phyloP scores from a whole-genome alignment of 2,329 filamentous ascomycete species.

The Alternaria sp. region DNA sequence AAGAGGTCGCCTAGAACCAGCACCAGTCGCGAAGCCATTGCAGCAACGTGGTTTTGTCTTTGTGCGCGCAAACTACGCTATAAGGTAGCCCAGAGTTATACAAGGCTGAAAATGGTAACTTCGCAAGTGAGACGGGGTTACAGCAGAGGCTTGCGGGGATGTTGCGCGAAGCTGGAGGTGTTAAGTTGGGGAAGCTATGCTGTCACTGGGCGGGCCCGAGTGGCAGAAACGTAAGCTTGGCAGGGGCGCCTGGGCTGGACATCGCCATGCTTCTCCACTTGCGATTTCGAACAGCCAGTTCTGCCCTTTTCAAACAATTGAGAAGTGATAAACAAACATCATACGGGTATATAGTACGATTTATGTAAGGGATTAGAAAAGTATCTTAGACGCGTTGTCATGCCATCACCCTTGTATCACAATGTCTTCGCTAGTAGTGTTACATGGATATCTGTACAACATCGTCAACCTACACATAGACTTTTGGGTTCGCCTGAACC shows the following conservation, averaged over 20 bases:
- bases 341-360: not conserved
- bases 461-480: not conserved
- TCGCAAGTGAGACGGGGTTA: not conserved
- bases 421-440: not conserved
- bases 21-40: slow-evolving; percentile 55
- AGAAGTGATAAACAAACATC: not conserved
- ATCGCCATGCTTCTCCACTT: not conserved
- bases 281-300: too few species aligned
- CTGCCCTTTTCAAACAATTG: too few species aligned
- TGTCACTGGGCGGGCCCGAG: slow-evolving; percentile 23
- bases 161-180: slow-evolving; percentile 17
- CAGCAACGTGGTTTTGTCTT: slow-evolving; percentile 7
- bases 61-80: not conserved
- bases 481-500: not conserved
- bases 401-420: not conserved
- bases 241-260: slow-evolving; percentile 16
- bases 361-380: not conserved
- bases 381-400: not conserved
- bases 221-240: slow-evolving; percentile 29
- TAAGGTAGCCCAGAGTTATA: not conserved
- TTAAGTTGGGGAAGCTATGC: slow-evolving; percentile 29
- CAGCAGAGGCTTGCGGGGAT: slow-evolving; percentile 13
- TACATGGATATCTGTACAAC: not conserved
- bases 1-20: slow-evolving; percentile 55
- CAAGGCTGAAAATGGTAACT: not conserved